These are phyloP conservation scores for Xylaria sp. DNA, from an alignment of 2,329 filamentous ascomycete genomes.

Conservation along the genomic window DNA sequence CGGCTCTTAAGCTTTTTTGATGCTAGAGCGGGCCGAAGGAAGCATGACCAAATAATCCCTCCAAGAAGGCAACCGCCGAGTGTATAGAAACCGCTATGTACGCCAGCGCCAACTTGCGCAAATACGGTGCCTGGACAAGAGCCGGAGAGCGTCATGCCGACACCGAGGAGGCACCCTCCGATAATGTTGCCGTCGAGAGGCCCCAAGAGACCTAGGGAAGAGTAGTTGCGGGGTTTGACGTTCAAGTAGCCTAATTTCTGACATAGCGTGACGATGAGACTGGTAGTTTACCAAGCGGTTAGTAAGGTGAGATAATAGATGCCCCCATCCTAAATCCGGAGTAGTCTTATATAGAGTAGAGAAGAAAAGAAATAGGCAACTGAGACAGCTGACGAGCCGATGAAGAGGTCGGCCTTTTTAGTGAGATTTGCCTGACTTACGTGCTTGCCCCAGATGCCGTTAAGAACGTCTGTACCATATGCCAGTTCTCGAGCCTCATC, in stretches of 20 bases:
- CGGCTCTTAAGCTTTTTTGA: conserved; percentile 41
- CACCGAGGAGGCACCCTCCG: conserved; percentile 69
- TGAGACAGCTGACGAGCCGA: background rate
- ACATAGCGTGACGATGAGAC: conserved; percentile 55
- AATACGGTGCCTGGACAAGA: conserved; percentile 74
- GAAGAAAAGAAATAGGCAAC: background rate
- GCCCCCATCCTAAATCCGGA: background rate
- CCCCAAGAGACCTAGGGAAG: conserved; percentile 63
- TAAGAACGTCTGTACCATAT: conserved; percentile 73
- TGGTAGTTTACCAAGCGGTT: conserved; percentile 22
- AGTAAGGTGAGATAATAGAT: conserved; percentile 8
- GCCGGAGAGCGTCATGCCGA: conserved; percentile 73
- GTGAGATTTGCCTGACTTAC: conserved; percentile 55
- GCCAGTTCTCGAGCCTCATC: conserved; percentile 68
- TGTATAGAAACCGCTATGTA: conserved; percentile 62
- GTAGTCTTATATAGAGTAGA: conserved; percentile 11
- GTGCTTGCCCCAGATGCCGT: conserved; percentile 70
- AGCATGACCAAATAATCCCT: conserved; percentile 62
- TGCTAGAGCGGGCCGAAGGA: conserved; percentile 52
- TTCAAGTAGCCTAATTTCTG: conserved; percentile 56
- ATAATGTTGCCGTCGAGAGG: conserved; percentile 72
- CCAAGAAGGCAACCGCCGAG: conserved; percentile 65
- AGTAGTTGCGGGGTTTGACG: conserved; percentile 60
- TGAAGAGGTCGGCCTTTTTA: background rate
- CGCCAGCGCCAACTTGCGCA: conserved; percentile 66